Evolutionary conservation across 2,329 filamentous ascomycete species (phyloP).

Genomic region (Cladosporium sp.): DNA sequence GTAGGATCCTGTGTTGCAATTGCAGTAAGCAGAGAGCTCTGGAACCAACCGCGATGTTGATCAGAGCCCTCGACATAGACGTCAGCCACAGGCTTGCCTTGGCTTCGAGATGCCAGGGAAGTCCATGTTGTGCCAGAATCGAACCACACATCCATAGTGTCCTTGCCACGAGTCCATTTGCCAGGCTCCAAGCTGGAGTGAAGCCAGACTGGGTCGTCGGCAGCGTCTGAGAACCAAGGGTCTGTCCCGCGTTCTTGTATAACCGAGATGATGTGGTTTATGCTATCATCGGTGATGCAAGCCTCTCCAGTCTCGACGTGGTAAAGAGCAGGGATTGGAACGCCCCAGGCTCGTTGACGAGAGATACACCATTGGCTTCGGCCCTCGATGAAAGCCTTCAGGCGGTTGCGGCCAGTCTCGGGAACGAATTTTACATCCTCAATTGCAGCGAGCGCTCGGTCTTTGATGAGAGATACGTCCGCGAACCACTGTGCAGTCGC

Average conservation of each 20-base stretch:
- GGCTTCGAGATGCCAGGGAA: constrained; percentile 43
- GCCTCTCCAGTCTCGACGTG: constrained; percentile 62
- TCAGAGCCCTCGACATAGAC: constrained; percentile 93
- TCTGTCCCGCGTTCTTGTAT: constrained; percentile 80
- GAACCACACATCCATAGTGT: constrained; percentile 99
- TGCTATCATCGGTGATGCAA: constrained; percentile 75
- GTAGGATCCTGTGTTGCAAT: constrained; percentile 63
- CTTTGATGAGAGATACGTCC: constrained; percentile 81
- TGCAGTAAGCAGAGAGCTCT: constrained; percentile 88
- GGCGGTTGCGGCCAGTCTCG: constrained; percentile 67
- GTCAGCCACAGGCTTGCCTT: constrained; percentile 62
- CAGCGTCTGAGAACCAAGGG: constrained; percentile 87
- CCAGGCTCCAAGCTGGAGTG: constrained; percentile 60
- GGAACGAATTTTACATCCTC: constrained; percentile 77
- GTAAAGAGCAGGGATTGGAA: constrained; percentile 91
- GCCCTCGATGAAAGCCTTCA: constrained; percentile 83
- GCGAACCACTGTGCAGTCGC: constrained; percentile 99
- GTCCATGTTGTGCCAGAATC: constrained; percentile 96
- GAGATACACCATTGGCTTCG: constrained; percentile 98
- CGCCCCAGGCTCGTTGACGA: constrained; percentile 91
- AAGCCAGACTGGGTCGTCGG: constrained; percentile 77
- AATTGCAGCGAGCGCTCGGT: constrained; percentile 69
- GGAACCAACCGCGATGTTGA: constrained; percentile 98
- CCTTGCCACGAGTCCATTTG: constrained; percentile 72
- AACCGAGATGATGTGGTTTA: constrained; percentile 80